Conservation (phyloP, 73 alveolate genomes). For the Paramecium pentaurelia region DNA sequence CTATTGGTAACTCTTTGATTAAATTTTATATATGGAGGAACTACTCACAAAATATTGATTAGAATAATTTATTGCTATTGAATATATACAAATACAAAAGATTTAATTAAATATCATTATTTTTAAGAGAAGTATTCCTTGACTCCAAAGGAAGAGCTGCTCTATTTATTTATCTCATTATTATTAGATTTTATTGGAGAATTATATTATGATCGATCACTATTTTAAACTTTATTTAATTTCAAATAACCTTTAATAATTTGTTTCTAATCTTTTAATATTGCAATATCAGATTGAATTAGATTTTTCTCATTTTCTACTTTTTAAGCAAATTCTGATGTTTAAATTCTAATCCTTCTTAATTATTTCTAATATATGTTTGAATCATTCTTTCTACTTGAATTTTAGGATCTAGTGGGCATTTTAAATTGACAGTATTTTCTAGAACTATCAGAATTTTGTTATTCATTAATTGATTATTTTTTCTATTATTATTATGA, state of each 20-base stretch:
- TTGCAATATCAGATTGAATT: background rate
- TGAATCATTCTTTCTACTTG: background rate
- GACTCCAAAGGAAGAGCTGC: background rate
- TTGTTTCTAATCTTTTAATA: background rate
- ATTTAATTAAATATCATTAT: background rate
- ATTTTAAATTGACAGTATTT: background rate
- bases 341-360: background rate
- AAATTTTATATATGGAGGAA: constrained; percentile 61
- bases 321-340: background rate
- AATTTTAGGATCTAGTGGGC: background rate
- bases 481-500: background rate
- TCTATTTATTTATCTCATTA: background rate
- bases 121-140: background rate
- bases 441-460: background rate
- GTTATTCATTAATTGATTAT: background rate
- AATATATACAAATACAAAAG: background rate
- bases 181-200: background rate
- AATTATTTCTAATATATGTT: background rate
- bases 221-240: background rate
- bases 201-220: background rate
- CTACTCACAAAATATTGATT: constrained; percentile 29
- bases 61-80: background rate
- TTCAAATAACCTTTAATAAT: background rate
- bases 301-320: background rate
- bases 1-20: constrained; percentile 62